Evolutionary conservation across 2,329 filamentous ascomycete species (phyloP).

Genomic region (Lachnellula suecica): DNA sequence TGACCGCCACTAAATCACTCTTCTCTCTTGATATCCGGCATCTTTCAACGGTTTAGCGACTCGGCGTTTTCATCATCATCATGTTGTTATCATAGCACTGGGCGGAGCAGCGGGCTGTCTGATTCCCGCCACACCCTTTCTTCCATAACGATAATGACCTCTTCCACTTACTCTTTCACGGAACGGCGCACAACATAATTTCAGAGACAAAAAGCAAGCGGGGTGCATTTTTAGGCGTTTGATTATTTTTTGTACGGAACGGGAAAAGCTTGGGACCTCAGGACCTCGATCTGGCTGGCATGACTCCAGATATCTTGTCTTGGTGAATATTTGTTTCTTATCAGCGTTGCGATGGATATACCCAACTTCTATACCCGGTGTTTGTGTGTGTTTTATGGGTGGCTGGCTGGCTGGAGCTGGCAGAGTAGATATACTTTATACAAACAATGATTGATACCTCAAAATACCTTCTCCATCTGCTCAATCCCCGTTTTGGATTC

Average conservation of each 20-base stretch:
- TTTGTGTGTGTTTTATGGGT: constrained; percentile 5
- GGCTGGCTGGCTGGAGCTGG: neutral
- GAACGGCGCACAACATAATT: constrained; percentile 11
- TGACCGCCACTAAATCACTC: constrained; percentile 17
- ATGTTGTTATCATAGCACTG: constrained; percentile 6
- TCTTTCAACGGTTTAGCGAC: constrained; percentile 13
- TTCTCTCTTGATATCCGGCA: neutral
- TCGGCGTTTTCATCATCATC: constrained; percentile 9
- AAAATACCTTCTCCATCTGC: neutral
- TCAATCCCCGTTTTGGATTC: neutral
- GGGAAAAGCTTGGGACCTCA: constrained; percentile 27
- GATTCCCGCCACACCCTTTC: constrained; percentile 6
- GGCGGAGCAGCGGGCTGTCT: constrained; percentile 11
- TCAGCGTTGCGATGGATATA: constrained; percentile 26
- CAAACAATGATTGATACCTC: neutral
- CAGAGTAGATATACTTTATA: neutral
- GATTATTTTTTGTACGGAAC: constrained; percentile 6
- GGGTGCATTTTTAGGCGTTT: constrained; percentile 13
- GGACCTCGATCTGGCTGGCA: constrained; percentile 28
- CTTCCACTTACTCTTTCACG: constrained; percentile 7
- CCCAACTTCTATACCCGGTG: constrained; percentile 26
- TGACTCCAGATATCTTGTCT: constrained; percentile 26
- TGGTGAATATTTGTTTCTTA: constrained; percentile 26
- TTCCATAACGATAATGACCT: constrained; percentile 7
- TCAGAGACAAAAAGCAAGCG: constrained; percentile 12